Evolutionary conservation across 352 stramenopile genomes (phyloP).

Genomic region (Phytophthora citricola): DNA sequence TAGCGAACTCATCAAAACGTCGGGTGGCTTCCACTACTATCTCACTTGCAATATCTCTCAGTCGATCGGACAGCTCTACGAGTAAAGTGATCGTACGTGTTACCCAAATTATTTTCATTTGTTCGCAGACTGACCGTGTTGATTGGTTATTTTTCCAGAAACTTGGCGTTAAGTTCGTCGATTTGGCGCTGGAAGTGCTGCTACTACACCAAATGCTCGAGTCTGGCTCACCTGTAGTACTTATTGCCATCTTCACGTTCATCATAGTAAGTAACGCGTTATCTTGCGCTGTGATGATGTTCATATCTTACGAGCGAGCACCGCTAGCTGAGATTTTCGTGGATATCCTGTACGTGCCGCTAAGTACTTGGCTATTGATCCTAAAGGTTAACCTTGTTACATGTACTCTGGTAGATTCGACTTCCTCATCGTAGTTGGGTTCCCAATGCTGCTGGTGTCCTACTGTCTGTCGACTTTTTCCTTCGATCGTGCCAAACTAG

Average conservation of each 20-base stretch:
- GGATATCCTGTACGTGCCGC: conserved; percentile 31
- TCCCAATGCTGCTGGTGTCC: conserved; percentile 18
- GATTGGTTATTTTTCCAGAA: conserved; percentile 1
- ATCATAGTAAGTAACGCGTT: conserved; percentile 15
- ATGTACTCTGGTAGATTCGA: conserved; percentile 22
- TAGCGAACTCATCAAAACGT: background rate
- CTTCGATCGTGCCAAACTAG: conserved; percentile 22
- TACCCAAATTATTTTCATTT: background rate
- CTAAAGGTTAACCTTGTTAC: background rate
- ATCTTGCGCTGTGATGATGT: conserved; percentile 9
- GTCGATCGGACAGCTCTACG: background rate
- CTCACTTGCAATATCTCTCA: background rate
- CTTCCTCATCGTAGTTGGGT: conserved; percentile 27
- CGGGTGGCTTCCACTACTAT: background rate
- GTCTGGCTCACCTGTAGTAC: background rate
- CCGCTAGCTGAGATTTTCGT: conserved; percentile 18
- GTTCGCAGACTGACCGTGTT: background rate
- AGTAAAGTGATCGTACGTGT: conserved; percentile 18
- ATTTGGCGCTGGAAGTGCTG: background rate
- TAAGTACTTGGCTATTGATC: background rate
- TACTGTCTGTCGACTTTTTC: conserved; percentile 23
- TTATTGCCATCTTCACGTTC: conserved; percentile 10
- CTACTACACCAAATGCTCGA: conserved; percentile 9
- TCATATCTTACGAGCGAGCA: conserved; percentile 1
- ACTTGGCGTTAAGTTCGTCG: conserved; percentile 5